phyloP scores from a whole-genome alignment of 768 basidiomycete genomes.

The Sistotremastrum suecicum region DNA sequence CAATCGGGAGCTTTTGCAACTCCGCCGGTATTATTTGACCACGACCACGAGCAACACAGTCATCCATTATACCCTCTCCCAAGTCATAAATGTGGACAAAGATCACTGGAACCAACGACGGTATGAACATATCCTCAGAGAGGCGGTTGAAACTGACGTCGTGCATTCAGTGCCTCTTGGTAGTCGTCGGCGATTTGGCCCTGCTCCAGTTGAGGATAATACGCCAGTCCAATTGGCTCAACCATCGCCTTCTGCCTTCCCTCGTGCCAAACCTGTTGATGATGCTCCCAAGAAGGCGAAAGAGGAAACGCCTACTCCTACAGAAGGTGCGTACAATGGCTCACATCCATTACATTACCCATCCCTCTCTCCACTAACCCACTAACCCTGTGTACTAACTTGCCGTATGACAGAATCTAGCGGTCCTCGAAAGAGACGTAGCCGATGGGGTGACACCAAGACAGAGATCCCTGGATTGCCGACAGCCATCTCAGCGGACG shows the following conservation, averaged over 20 bases:
- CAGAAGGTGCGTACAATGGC: conserved; percentile 55
- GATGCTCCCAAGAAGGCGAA: conserved; percentile 45
- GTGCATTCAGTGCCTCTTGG: conserved; percentile 58
- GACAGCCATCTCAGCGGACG: conserved; percentile 84
- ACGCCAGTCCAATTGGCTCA: conserved; percentile 78
- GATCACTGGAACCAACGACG: conserved; percentile 88
- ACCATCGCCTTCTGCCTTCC: conserved; percentile 77
- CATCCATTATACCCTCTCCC: conserved; percentile 7
- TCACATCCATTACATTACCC: conserved; percentile 13
- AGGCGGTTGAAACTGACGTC: conserved; percentile 5
- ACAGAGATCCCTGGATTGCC: conserved; percentile 86
- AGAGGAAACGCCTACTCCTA: conserved; percentile 50
- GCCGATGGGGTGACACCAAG: conserved; percentile 94
- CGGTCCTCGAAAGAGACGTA: conserved; percentile 86
- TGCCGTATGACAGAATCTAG: conserved; percentile 55
- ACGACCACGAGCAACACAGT: conserved; percentile 6
- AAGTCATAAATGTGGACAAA: conserved; percentile 63
- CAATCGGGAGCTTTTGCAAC: too few species aligned
- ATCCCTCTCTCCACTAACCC: conserved; percentile 13
- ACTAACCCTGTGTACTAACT: conserved; percentile 41
- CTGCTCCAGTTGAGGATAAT: conserved; percentile 67
- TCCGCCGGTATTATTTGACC: conserved; percentile 4
- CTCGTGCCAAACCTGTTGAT: conserved; percentile 42
- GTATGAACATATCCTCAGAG: conserved; percentile 27
- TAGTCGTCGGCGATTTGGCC: conserved; percentile 82